Base-by-base conservation (phyloP, 2,329 filamentous ascomycete genomes). In the Davidsoniella virescens region DNA sequence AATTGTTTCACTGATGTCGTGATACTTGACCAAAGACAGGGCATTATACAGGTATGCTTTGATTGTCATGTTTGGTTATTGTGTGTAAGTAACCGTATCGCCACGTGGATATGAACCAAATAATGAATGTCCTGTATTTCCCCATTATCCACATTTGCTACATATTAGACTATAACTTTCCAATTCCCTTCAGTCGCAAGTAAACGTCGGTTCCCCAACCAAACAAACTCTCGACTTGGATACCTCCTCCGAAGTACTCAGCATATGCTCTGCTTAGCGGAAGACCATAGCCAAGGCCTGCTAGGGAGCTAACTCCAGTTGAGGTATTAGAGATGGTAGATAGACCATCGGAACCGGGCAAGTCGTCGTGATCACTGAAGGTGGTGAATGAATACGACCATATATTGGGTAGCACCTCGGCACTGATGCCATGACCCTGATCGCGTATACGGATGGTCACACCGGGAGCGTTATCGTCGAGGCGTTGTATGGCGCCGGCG, bases 331-430 rank as follows among this genome's bases (percentile, higher is more conserved):
- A 33, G 9, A 33, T 33, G 12, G 29, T 12, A 33, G 29, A 33
- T 33, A 33, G n/a, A 12, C 39, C 45, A 36, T 66, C 62, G 10
- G 67, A 64, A 17, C 64, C 65, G 26, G 65, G 62, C 44, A 67
- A 56, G 4, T 68, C 67, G 40, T 17, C 61, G 52, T 76, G 70
- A 54, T 76, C 85, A 51, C 78, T 82, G 64, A 96, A 96, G 0
- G 92, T 98, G 17, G 90, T 95, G 63, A 95, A 98, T 55, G 85
- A 92, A 63, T 96, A 98, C 5, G 87, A 88, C 88, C 92, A 98
- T 52, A 98, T 88, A 57, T 90, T 82, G 4, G 82, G 80, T 33
- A 92, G 68, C 25, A 92, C 81, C 14, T 88, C 84, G 0, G 88
- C 85, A 1, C 80, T 76, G 51, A 98, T 96, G 36, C 92, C 92